Base-by-base conservation (phyloP, 1,139 yeast species). In the Pneumocystis wakefieldiae region DNA sequence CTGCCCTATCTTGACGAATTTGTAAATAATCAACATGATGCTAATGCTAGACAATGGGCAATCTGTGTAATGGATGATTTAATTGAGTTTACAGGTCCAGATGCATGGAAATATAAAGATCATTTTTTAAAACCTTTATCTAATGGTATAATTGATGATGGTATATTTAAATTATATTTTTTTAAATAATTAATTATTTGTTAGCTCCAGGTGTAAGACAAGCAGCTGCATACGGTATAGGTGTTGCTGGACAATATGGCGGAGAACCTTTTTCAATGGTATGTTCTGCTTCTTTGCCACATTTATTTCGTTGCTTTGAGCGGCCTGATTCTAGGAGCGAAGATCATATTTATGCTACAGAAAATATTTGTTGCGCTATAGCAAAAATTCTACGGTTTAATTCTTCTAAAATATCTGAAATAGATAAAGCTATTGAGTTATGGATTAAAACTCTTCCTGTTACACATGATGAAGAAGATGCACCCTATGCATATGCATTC, bases 391-490 rank as follows among this genome's bases (percentile, higher is more conserved):
- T 77, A 61, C 73, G 76, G 35, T 84, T 76, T 69, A 67, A 67
- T 57, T 53, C 63, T 8, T 67, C 71, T 55, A 72, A 73, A 62
- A 74, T 75, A 14, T 69, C 67, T 2, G 86, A 88, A 57, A 81
- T 84, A 71, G 83, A 86, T 69, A 78, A 80, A 36, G 81, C 87
- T 28, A 77, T 88, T 63, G 80, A 79, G 48, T 86, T 82, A 68
- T 92, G 97, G 97, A 77, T 92, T 64, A 80, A 81, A 67, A 81
- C 90, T 15, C 80, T 92, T 69, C 98, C 98, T 37, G 81, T 91
- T 60, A 76, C 84, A 24, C 86, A 84, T 69, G 97, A 92, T 74
- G 87, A 84, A 59, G 94, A 87, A 69, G 95, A 95, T 8, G 97
- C 97, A 1, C 84, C 90, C n/a, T 88, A 80, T 74, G 85, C 90